Evolutionary conservation across 176 grass and related monocot species (phyloP).

Genomic region (Triticum monococcum): DNA sequence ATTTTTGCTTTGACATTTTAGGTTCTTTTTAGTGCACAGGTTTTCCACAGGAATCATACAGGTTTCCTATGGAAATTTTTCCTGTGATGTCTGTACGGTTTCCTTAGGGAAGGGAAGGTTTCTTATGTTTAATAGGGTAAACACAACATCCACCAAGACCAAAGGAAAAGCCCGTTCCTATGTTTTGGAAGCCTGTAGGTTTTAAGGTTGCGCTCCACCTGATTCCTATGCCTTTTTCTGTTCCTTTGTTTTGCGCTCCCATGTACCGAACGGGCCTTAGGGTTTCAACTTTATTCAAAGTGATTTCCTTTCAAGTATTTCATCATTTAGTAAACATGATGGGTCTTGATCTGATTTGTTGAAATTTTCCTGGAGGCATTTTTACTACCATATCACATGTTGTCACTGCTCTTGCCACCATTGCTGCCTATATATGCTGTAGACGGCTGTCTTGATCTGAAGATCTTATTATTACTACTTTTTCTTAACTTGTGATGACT

Average conservation of each 20-base stretch:
- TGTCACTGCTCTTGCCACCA: too few species aligned
- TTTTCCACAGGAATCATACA: too few species aligned
- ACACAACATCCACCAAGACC: too few species aligned
- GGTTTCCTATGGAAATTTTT: neutral
- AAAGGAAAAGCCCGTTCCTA: too few species aligned
- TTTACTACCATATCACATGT: too few species aligned
- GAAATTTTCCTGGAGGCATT: neutral
- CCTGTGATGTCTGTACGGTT: neutral
- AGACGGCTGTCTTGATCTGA: too few species aligned
- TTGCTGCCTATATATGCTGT: too few species aligned
- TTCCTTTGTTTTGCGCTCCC: neutral
- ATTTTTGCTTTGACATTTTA: neutral
- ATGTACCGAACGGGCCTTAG: neutral
- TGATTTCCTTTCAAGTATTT: neutral
- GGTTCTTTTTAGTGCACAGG: neutral
- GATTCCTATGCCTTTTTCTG: neutral
- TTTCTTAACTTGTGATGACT: neutral
- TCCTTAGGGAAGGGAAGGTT: neutral
- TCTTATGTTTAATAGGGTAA: neutral
- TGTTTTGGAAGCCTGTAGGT: too few species aligned
- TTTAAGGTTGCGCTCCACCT: neutral
- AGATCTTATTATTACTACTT: too few species aligned
- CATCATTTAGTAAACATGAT: neutral
- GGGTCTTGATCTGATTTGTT: constrained; percentile 8
- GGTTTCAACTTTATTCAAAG: neutral